These are phyloP conservation scores for Cenchrus americanus DNA, from an alignment of 176 grass and related monocot species.

Conservation along the genomic window DNA sequence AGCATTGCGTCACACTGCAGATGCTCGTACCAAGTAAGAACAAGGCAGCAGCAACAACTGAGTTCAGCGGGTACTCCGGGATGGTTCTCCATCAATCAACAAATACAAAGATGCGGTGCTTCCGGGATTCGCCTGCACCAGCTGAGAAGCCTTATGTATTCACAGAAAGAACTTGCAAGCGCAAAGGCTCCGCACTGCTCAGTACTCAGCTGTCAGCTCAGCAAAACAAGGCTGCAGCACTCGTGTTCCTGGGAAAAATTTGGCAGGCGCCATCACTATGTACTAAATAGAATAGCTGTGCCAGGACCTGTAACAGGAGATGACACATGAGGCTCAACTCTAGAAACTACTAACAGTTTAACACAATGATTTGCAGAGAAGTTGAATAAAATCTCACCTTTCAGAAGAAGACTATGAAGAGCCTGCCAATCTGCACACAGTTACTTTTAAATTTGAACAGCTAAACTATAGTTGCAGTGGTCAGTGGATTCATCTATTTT, in stretches of 20 bases:
- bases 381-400: slow-evolving; percentile 26
- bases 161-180: background rate
- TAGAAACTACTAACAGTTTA: background rate
- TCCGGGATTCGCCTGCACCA: background rate
- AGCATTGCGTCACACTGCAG: background rate
- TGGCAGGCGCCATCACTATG: background rate
- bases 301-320: slow-evolving; percentile 17
- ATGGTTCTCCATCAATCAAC: background rate
- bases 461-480: background rate
- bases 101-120: background rate
- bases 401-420: slow-evolving; percentile 9
- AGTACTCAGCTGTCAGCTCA: background rate
- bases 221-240: background rate
- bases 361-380: background rate
- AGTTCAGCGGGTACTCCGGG: background rate
- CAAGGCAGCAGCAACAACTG: background rate
- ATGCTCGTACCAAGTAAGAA: background rate
- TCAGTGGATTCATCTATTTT: slow-evolving; percentile 49
- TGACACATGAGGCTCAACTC: background rate
- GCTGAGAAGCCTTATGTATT: background rate
- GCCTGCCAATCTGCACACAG: background rate
- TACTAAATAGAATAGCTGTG: background rate
- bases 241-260: background rate
- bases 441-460: background rate
- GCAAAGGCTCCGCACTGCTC: background rate